Evolutionary conservation across 441 rosid genomes (phyloP).

Genomic region (Euphorbia celastroides): DNA sequence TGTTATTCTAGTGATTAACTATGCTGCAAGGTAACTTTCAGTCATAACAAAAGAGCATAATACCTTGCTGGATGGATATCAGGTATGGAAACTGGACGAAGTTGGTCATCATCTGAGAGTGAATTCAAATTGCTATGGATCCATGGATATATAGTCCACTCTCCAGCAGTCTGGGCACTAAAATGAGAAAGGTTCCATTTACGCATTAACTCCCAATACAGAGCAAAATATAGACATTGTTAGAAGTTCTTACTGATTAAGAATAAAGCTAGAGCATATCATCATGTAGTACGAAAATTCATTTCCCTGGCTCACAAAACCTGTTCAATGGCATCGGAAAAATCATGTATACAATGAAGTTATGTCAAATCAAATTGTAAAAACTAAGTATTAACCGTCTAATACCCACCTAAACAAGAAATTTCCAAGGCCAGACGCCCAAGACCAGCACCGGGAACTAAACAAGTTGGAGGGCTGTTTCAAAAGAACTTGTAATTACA

Average conservation of each 20-base stretch:
- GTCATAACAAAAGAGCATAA: constrained; percentile 6
- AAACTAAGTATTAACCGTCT: constrained; percentile 9
- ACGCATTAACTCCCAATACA: constrained; percentile 4
- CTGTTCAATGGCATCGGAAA: constrained; percentile 35
- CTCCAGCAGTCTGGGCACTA: constrained; percentile 54
- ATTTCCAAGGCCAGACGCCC: constrained; percentile 97
- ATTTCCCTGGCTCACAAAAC: constrained; percentile 97
- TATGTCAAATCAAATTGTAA: not conserved
- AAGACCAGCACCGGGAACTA: constrained; percentile 99
- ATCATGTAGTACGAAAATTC: constrained; percentile 99
- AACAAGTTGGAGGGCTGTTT: constrained; percentile 80
- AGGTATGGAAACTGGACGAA: constrained; percentile 74
- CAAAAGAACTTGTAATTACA: constrained; percentile 23
- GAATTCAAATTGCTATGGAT: constrained; percentile 98
- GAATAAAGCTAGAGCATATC: constrained; percentile 98
- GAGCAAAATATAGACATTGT: not conserved
- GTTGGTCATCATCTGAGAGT: constrained; percentile 83
- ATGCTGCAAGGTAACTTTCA: constrained; percentile 10
- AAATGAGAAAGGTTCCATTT: constrained; percentile 13
- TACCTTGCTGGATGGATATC: constrained; percentile 97
- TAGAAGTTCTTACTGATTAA: constrained; percentile 63
- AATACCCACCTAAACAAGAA: constrained; percentile 69
- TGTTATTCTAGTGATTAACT: too few relatives aligned
- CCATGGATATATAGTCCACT: constrained; percentile 98
- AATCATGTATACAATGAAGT: constrained; percentile 14